These are phyloP conservation scores for Solanum pinnatisectum DNA, from an alignment of 257 asterid species.

Conservation along the genomic window DNA sequence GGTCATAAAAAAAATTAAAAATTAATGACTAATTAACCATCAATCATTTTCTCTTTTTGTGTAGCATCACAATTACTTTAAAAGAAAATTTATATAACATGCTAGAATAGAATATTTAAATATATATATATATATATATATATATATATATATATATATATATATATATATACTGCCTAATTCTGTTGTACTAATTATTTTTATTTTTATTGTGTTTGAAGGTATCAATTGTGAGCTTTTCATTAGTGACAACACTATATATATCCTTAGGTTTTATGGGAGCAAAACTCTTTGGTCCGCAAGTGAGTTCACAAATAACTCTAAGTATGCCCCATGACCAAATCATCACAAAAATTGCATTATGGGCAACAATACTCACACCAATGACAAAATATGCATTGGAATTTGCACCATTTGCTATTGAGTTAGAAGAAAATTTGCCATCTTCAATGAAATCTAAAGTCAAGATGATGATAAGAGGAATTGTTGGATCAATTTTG, in stretches of 20 bases:
- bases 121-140: too few species aligned
- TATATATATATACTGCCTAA: background rate
- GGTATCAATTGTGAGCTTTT: slow-evolving; percentile 66
- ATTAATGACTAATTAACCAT: background rate
- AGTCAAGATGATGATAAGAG: slow-evolving; percentile 43
- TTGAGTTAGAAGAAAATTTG: slow-evolving; percentile 43
- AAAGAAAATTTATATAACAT: too few species aligned
- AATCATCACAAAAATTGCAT: slow-evolving; percentile 47
- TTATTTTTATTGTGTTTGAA: slow-evolving; percentile 1
- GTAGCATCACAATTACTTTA: background rate
- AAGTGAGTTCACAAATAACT: slow-evolving; percentile 58
- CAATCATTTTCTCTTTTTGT: background rate
- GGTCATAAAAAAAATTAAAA: background rate
- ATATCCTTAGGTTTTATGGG: slow-evolving; percentile 60
- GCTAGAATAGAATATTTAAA: background rate
- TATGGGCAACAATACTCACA: slow-evolving; percentile 61
- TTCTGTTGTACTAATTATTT: background rate
- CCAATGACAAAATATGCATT: slow-evolving; percentile 78
- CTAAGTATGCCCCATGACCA: slow-evolving; percentile 50
- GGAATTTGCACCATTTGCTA: slow-evolving; percentile 64
- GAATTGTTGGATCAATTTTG: slow-evolving; percentile 41
- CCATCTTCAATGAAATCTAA: slow-evolving; percentile 31
- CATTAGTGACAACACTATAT: slow-evolving; percentile 42
- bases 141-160: too few species aligned
- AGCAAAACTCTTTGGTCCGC: slow-evolving; percentile 56